Evolutionary conservation across 2,329 filamentous ascomycete species (phyloP).

Genomic region (Neobulgaria alba): DNA sequence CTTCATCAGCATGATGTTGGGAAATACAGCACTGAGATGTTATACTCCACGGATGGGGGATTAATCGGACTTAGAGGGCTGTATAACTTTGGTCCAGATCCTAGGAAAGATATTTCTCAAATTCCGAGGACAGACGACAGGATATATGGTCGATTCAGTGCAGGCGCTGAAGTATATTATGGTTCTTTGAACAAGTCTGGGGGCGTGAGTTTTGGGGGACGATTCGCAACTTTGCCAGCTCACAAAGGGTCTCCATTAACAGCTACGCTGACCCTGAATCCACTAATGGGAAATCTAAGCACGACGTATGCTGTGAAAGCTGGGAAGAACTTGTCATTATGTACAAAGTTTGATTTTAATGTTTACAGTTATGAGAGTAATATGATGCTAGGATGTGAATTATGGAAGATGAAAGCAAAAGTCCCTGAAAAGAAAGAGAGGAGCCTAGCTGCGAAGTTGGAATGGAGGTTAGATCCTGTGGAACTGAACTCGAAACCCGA

Average conservation of each 20-base stretch:
- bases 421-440: slow-evolving; percentile 29
- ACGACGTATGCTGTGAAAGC: slow-evolving; percentile 89
- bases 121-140: slow-evolving; percentile 39
- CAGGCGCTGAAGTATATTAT: slow-evolving; percentile 91
- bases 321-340: slow-evolving; percentile 72
- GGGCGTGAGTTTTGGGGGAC: slow-evolving; percentile 77
- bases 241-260: slow-evolving; percentile 85
- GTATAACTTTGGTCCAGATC: slow-evolving; percentile 72
- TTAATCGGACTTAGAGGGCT: slow-evolving; percentile 79
- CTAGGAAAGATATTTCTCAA: slow-evolving; percentile 19
- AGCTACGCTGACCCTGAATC: slow-evolving; percentile 86
- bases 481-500: slow-evolving; percentile 25
- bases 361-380: slow-evolving; percentile 97
- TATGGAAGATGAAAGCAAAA: slow-evolving; percentile 61
- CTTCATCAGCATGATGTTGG: slow-evolving; percentile 75
- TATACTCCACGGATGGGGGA: slow-evolving; percentile 88
- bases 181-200: slow-evolving; percentile 90
- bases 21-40: slow-evolving; percentile 79
- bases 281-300: slow-evolving; percentile 86
- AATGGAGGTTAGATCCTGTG: slow-evolving; percentile 38
- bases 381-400: slow-evolving; percentile 82
- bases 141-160: slow-evolving; percentile 75
- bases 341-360: slow-evolving; percentile 92
- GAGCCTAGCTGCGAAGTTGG: slow-evolving; percentile 46
- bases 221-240: slow-evolving; percentile 79